Evolutionary conservation across 192 early-diverging fungal genomes (phyloP).

Genomic region (Gonapodya sp.): DNA sequence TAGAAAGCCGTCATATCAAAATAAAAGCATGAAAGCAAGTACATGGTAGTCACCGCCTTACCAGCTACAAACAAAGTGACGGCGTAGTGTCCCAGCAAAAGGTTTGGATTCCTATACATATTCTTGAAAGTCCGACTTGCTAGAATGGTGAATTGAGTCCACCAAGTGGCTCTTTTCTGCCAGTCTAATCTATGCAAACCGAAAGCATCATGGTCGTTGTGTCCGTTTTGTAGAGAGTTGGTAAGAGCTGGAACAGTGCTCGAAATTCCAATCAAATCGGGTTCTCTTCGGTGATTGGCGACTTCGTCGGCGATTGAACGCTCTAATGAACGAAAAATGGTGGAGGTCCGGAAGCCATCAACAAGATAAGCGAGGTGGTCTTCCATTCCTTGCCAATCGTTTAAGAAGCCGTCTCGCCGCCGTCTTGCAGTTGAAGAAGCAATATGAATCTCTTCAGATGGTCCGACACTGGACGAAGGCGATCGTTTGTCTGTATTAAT

Average conservation of each 20-base stretch:
- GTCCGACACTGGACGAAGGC: background rate
- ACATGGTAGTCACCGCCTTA: too few relatives aligned
- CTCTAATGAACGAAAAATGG: background rate
- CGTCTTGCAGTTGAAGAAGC: background rate
- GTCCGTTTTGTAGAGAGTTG: background rate
- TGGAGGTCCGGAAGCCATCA: background rate
- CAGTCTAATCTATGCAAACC: background rate
- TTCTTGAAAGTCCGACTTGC: constrained; percentile 70
- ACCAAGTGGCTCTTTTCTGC: constrained; percentile 42
- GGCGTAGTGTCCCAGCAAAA: constrained; percentile 64
- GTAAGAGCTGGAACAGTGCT: background rate
- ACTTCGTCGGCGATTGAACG: background rate
- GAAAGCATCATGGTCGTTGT: background rate
- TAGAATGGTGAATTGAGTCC: constrained; percentile 63
- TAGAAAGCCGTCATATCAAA: background rate
- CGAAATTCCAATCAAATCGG: too few relatives aligned
- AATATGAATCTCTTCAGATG: too few relatives aligned
- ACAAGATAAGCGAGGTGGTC: background rate
- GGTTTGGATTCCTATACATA: constrained; percentile 66
- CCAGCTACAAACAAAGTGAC: constrained; percentile 56
- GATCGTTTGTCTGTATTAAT: background rate
- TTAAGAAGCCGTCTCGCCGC: background rate
- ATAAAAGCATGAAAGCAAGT: background rate
- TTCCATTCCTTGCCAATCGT: background rate
- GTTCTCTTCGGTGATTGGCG: background rate